Conservation (phyloP, 2,329 filamentous ascomycete species). For the Fusarium incarnatum region DNA sequence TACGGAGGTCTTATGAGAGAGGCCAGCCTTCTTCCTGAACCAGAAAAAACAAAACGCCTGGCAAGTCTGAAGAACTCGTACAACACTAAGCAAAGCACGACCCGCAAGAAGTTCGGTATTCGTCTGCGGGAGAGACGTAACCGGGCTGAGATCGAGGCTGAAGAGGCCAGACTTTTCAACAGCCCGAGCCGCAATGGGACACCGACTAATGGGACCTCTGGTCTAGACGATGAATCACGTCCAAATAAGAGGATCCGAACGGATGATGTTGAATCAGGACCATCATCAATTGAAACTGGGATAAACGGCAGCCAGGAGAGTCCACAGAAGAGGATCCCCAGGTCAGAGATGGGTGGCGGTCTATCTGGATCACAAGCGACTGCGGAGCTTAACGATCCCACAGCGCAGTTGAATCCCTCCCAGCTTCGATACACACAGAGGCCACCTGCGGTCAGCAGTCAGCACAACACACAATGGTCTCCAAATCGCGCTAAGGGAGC, state of each 20-base stretch:
- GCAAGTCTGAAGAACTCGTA: constrained; percentile 63
- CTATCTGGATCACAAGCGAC: constrained; percentile 52
- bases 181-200: constrained; percentile 26
- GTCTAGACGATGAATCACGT: constrained; percentile 12
- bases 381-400: constrained; percentile 54
- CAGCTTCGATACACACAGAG: constrained; percentile 34
- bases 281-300: background rate
- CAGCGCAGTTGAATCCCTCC: constrained; percentile 40
- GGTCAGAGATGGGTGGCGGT: constrained; percentile 54
- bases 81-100: constrained; percentile 67
- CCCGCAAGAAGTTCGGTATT: constrained; percentile 69
- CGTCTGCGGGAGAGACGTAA: constrained; percentile 62
- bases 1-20: constrained; percentile 58
- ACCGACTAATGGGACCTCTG: constrained; percentile 9
- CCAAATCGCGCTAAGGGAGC: background rate
- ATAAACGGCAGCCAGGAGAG: constrained; percentile 19
- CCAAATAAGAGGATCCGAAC: constrained; percentile 45
- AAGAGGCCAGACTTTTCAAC: constrained; percentile 54
- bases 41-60: constrained; percentile 50
- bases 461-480: constrained; percentile 3
- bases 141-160: constrained; percentile 58
- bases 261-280: constrained; percentile 14
- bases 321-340: constrained; percentile 45
- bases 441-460: background rate
- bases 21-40: constrained; percentile 54